Evolutionary conservation across 768 basidiomycete genomes (phyloP), one percentile per base, ranked within the genome.

Genomic region (Pleurotus tuber-regium): DNA sequence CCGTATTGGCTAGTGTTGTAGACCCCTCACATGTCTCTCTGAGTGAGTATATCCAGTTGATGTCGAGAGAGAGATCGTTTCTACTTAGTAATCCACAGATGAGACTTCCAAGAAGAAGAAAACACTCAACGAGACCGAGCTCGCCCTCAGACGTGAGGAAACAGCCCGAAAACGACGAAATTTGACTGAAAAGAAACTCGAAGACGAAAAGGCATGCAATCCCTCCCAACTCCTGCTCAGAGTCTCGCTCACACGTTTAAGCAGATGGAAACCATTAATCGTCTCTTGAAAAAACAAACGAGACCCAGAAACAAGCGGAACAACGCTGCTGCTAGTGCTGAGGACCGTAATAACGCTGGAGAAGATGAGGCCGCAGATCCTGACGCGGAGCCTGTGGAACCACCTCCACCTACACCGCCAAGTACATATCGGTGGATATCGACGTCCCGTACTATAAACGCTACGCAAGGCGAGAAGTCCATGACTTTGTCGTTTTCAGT

Each of bases 261-360:
- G 26, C 18, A 92, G 88, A 83, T 83, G 19, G 92, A 93, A 60
- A 93, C 92, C 0, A 93, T 94, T 65, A 92, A 92, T 59, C 85
- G 92, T 23, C 76, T 94, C 11, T 78, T 94, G 44, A 91, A 91
- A 65, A 93, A 92, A 66, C 89, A 90, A 62, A 83, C 85, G 14
- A 79, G 85, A 8, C 76, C 86, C 2, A 78, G 80, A 38, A 79
- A 75, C 43, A 86, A 80, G 57, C n/a, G n/a, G n/a, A 80, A 83
- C 9, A 77, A 72, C n/a, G 73, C 66, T 0, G 57, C 73, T 24
- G 74, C 75, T 12, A 78, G 76, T 1, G 72, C 72, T 0, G 79
- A 80, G 31, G 82, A 69, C 54, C 69, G 66, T 1, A 73, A 71
- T 19, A 70, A 66, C 2, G 70, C 66, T 11, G 68, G 63, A 12